Percentiles rank a stretch among this genome's conserved stretches.
Conservation (phyloP, 2,329 filamentous ascomycete species). For the Albophoma yamanashiensis region DNA sequence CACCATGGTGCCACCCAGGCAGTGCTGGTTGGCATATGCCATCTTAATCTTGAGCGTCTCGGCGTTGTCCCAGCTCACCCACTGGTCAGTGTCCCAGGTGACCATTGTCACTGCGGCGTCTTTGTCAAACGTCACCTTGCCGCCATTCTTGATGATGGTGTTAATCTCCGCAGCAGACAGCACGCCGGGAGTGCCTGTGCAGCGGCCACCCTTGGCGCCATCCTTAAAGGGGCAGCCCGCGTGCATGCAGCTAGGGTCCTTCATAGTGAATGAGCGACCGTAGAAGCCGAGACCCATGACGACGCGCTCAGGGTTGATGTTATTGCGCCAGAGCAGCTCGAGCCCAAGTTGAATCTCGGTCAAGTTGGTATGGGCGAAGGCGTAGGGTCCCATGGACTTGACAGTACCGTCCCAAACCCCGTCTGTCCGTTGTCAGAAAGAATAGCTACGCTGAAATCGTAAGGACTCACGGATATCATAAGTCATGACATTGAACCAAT, state of each 20-base stretch:
- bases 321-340: constrained; percentile 36
- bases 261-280: constrained; percentile 18
- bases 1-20: constrained; percentile 16
- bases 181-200: constrained; percentile 16
- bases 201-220: constrained; percentile 15
- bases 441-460: no score
- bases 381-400: constrained; percentile 4
- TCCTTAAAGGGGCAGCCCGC: constrained; percentile 18
- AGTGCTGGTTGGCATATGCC: constrained; percentile 16
- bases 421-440: background rate
- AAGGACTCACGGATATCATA: background rate
- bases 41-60: constrained; percentile 21
- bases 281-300: constrained; percentile 36
- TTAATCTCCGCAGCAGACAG: constrained; percentile 22
- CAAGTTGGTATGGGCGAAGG: constrained; percentile 32
- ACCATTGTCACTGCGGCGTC: constrained; percentile 19
- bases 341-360: constrained; percentile 32
- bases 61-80: constrained; percentile 25
- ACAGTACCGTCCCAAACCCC: background rate
- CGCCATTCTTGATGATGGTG: constrained; percentile 13
- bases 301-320: constrained; percentile 29
- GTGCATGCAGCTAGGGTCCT: constrained; percentile 11
- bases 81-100: constrained; percentile 21
- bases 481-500: background rate
- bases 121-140: constrained; percentile 7